Base-by-base conservation (phyloP, 2,329 filamentous ascomycete genomes). In the Ceratocystis cubensis region DNA sequence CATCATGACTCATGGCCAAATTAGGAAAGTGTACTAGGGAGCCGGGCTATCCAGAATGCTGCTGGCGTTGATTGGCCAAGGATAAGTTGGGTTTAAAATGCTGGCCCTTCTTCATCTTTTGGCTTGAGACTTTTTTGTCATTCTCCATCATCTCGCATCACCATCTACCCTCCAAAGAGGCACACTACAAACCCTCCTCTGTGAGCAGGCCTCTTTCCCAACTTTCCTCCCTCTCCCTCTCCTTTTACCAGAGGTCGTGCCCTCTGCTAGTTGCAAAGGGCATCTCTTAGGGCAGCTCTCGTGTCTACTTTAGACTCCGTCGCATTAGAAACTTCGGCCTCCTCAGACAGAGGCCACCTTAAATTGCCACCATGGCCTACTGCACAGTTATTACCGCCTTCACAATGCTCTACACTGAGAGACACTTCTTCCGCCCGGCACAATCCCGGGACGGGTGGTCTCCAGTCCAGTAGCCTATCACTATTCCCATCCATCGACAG, bases 251-350 rank as follows among this genome's bases (percentile, higher is more conserved):
- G 66, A 67, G 66, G 66, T 61, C 33, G 53, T 63, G 66, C 63
- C 66, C 63, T 65, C 66, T 65, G 66, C 66, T 22, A 17, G 33
- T 48, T 48, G 66, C 63, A 67, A 20, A 65, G 66, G 66, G 66
- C 63, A 65, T 45, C 20, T 45, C 64, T 15, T 22, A 57, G 37
- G 44, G 44, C 62, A 33, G 53, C 64, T 67, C 63, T 56, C 66
- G 66, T 67, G 66, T 67, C 64, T 53, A 67, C 66, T 33, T 65
- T 67, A 63, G 63, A 65, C 48, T 56, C 64, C 62, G 62, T 67
- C 41, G 41, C 56, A 41, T 17, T 25, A 30, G 15, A 56, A 41
- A 22, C 57, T 22, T 53, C 62, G 63, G 66, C 66, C 66, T 67
- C 65, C 46, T 57, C 53, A 48, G 44, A 48, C 15, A 59, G 66